A percentile compares a stretch with the other conserved stretches of the same genome.
Conservation (phyloP, 345 rosid species). For the Pugionium cornutum region DNA sequence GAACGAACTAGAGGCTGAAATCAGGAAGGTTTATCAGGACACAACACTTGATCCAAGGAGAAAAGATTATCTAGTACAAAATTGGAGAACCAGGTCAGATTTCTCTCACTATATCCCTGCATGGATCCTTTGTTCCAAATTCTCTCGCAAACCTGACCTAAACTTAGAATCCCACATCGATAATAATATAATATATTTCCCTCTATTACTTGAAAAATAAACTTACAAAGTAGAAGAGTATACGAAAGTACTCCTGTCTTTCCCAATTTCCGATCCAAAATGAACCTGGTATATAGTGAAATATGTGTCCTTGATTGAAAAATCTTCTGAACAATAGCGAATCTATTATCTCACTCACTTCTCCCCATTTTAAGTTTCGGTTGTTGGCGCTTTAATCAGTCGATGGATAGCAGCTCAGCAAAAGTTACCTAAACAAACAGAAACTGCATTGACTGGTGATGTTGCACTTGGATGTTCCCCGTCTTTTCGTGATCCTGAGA, state of each 20-base stretch:
- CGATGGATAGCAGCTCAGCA: conserved; percentile 94
- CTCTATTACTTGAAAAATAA: conserved; percentile 7
- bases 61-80: conserved; percentile 80
- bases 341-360: conserved; percentile 23
- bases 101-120: conserved; percentile 55
- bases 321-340: conserved; percentile 4
- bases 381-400: conserved; percentile 43
- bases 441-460: conserved; percentile 50
- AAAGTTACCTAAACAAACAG: conserved; percentile 58
- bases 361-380: background rate
- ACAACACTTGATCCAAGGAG: conserved; percentile 89
- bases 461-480: conserved; percentile 57
- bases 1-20: conserved; percentile 88
- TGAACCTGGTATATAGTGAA: background rate
- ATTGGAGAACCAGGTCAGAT: conserved; percentile 76
- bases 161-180: background rate
- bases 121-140: background rate
- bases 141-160: conserved; percentile 7
- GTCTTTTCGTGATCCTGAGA: conserved; percentile 69
- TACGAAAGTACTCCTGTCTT: conserved; percentile 16
- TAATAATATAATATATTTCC: background rate
- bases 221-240: background rate
- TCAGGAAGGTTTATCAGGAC: conserved; percentile 84
- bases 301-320: conserved; percentile 12
- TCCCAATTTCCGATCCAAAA: background rate